These are phyloP conservation scores for Chamaenerion angustifolium DNA, from an alignment of 345 rosid genomes.

Conservation along the genomic window DNA sequence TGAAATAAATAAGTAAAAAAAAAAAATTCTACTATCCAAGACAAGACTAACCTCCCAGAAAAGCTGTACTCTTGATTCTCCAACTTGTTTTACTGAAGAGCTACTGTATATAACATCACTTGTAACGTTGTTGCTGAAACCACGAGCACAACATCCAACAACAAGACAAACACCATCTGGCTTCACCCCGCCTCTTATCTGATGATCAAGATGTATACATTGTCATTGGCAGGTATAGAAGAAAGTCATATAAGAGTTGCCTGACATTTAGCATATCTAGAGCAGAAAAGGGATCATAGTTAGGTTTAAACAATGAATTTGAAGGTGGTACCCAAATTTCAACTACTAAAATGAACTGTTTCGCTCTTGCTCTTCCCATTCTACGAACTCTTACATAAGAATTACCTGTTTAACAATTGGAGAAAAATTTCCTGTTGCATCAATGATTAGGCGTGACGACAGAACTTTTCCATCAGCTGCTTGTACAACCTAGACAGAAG, in stretches of 20 bases:
- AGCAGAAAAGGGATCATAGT: too few relatives aligned
- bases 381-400: too few relatives aligned
- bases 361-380: too few relatives aligned
- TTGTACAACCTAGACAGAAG: conserved; percentile 36
- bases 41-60: conserved; percentile 77
- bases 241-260: too few relatives aligned
- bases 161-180: conserved; percentile 97
- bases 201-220: conserved; percentile 9
- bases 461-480: conserved; percentile 52
- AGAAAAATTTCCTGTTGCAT: conserved; percentile 96
- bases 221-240: background rate
- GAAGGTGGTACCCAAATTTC: too few relatives aligned
- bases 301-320: too few relatives aligned
- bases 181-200: conserved; percentile 74
- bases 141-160: conserved; percentile 90
- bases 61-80: conserved; percentile 54
- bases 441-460: conserved; percentile 60
- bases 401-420: conserved; percentile 81
- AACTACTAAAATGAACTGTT: too few relatives aligned
- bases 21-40: too few relatives aligned
- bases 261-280: too few relatives aligned
- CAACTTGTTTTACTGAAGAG: conserved; percentile 50
- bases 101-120: conserved; percentile 89
- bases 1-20: too few relatives aligned
- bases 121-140: conserved; percentile 53